phyloP scores from a whole-genome alignment of 345 rosid species.

The Lumnitzera littorea region DNA sequence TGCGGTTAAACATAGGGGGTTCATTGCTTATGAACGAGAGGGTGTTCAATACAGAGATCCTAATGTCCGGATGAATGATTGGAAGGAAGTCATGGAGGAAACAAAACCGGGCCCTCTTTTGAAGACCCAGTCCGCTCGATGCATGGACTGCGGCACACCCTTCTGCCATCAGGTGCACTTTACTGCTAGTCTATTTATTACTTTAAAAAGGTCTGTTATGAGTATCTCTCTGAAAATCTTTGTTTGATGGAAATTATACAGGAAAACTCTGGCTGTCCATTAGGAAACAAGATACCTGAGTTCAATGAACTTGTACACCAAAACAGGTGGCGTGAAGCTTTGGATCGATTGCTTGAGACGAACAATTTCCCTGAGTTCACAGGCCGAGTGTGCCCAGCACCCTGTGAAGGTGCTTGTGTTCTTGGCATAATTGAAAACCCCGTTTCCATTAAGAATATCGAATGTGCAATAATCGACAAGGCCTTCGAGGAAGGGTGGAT shows the following conservation, averaged over 20 bases:
- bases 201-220: neutral
- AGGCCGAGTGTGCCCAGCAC: slow-evolving; percentile 99
- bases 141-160: slow-evolving; percentile 99
- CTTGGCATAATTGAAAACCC: slow-evolving; percentile 99
- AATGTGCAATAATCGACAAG: slow-evolving; percentile 86
- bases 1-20: slow-evolving; percentile 84
- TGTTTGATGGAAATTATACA: slow-evolving; percentile 15
- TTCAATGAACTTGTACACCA: slow-evolving; percentile 96
- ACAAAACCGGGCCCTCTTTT: slow-evolving; percentile 75
- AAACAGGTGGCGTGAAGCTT: slow-evolving; percentile 98
- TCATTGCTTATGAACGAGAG: slow-evolving; percentile 86
- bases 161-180: slow-evolving; percentile 90
- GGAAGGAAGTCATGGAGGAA: slow-evolving; percentile 91
- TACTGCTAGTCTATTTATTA: slow-evolving; percentile 1
- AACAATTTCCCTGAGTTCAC: slow-evolving; percentile 99
- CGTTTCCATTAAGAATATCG: slow-evolving; percentile 89
- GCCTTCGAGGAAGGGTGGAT: slow-evolving; percentile 99
- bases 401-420: slow-evolving; percentile 99
- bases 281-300: slow-evolving; percentile 98
- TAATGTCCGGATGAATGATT: slow-evolving; percentile 70
- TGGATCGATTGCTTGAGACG: slow-evolving; percentile 89
- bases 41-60: slow-evolving; percentile 91
- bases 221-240: neutral
- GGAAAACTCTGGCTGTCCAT: slow-evolving; percentile 98
- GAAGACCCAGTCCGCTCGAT: slow-evolving; percentile 94